Conservation (phyloP, 495 filamentous ascomycete genomes). For the Astrocystis sublimbata region DNA sequence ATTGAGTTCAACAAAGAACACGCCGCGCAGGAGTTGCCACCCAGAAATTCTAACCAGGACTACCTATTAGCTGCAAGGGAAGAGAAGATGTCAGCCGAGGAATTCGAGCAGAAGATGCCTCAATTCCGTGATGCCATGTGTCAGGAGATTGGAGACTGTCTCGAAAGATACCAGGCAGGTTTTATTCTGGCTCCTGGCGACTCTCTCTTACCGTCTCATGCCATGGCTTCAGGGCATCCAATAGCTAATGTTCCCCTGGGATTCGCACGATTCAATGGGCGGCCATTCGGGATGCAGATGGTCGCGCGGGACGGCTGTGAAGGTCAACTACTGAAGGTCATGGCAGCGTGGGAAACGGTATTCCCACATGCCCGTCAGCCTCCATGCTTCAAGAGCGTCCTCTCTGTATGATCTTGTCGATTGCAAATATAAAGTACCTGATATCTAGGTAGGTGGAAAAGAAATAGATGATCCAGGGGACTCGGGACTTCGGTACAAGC, state of each 20-base stretch:
- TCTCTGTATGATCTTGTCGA: no score
- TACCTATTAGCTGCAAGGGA: no score
- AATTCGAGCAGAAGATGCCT: no score
- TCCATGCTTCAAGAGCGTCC: no score
- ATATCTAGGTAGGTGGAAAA: no score
- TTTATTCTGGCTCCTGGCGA: background rate
- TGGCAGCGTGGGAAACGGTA: background rate
- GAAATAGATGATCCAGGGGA: no score
- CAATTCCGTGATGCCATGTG: no score
- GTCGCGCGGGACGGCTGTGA: background rate
- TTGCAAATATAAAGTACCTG: no score
- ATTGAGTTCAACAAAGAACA: background rate
- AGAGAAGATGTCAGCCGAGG: no score
- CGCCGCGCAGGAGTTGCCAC: background rate
- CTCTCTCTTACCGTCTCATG: background rate
- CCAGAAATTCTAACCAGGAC: background rate
- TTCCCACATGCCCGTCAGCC: background rate
- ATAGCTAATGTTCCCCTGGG: background rate
- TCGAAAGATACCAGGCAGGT: background rate
- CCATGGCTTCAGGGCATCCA: background rate
- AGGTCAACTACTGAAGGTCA: background rate
- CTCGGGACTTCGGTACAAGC: no score
- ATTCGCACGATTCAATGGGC: background rate
- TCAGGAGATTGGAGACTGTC: background rate
- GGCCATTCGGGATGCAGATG: background rate